Percentiles rank a stretch among this genome's conserved stretches.
Evolutionary conservation across 179 eudicot genomes (phyloP).

Genomic region (Dionaea muscipula): DNA sequence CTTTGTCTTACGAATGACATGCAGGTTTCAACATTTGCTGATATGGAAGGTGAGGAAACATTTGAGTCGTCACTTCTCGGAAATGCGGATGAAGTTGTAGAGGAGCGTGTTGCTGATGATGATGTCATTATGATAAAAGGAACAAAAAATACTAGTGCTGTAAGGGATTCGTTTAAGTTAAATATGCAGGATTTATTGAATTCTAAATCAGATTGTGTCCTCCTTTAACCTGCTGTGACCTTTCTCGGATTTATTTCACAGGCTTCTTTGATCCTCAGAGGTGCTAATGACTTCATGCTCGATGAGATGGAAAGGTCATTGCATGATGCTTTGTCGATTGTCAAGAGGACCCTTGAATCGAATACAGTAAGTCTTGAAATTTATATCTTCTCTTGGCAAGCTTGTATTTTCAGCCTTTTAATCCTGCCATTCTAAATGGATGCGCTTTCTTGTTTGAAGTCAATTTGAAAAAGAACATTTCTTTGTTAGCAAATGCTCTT

Average conservation of each 20-base stretch:
- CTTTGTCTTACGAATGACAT: slow-evolving; percentile 2
- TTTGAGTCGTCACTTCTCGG: slow-evolving; percentile 89
- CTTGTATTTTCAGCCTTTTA: too few species aligned
- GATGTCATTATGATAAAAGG: slow-evolving; percentile 93
- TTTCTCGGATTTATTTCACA: slow-evolving; percentile 16
- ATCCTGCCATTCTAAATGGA: too few species aligned
- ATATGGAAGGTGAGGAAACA: slow-evolving; percentile 99
- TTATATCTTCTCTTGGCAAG: neutral
- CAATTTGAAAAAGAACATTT: too few species aligned
- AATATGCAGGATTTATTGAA: neutral
- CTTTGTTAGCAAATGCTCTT: too few species aligned
- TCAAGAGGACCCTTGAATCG: slow-evolving; percentile 90
- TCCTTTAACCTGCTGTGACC: neutral
- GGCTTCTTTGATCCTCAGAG: slow-evolving; percentile 80
- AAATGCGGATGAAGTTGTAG: slow-evolving; percentile 89
- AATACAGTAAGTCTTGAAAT: slow-evolving; percentile 38
- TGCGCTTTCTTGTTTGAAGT: too few species aligned
- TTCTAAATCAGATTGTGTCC: neutral
- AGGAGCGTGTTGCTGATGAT: slow-evolving; percentile 91
- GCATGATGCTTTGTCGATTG: slow-evolving; percentile 92
- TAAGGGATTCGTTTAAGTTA: slow-evolving; percentile 21
- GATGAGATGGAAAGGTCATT: slow-evolving; percentile 98
- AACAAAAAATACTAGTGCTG: slow-evolving; percentile 77
- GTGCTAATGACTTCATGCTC: slow-evolving; percentile 94
- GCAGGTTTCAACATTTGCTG: slow-evolving; percentile 95